Evolutionary conservation across 768 basidiomycete genomes (phyloP), one percentile per base, ranked within the genome.

Genomic region (Rhizopogon vesiculosus): DNA sequence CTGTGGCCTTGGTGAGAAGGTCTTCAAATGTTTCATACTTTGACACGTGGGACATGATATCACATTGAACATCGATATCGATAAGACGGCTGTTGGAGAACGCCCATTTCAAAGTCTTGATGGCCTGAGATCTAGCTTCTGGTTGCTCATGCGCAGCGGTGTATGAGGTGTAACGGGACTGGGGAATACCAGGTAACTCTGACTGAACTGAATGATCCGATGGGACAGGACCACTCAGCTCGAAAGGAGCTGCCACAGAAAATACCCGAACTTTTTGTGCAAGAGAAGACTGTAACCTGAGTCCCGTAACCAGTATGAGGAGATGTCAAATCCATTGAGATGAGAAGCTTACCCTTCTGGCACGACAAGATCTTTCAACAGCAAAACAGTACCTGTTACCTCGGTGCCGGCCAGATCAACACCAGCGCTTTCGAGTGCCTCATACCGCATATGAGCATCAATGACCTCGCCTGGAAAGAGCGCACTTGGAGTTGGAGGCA

Each of bases 1-100:
- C 67, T 22, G 78, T 80, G 22, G 85, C 82, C 65, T 85, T 90
- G 42, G 78, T 75, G 57, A 93, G 74, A 50, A 90, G 64, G 54
- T 91, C 90, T 64, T 89, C 85, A 31, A 93, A 79, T 0, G 72
- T 76, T 52, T 92, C 89, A 70, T 79, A 81, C 28, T 80, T 74
- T 3, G 79, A 73, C 12, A 79, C 64, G 51, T 83, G 81, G 25
- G 58, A 49, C 4, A 78, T 75, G 48, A 88, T 72, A 45, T 77
- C 75, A 29, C 76, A 74, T 57, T 80, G 76, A 48, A 92, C 76
- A 62, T 89, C 83, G 58, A 93, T 80, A 63, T 92, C 89, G 25
- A 93, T 79, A 16, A 82, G 80, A 52, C 77, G 76, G 42, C 81
- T 84, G 48, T 77, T 76, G 45, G 79, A 72, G 9, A 93, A 71